Conservation (phyloP, 1,284 basidiomycete species). For the Sporisorium exsertum region DNA sequence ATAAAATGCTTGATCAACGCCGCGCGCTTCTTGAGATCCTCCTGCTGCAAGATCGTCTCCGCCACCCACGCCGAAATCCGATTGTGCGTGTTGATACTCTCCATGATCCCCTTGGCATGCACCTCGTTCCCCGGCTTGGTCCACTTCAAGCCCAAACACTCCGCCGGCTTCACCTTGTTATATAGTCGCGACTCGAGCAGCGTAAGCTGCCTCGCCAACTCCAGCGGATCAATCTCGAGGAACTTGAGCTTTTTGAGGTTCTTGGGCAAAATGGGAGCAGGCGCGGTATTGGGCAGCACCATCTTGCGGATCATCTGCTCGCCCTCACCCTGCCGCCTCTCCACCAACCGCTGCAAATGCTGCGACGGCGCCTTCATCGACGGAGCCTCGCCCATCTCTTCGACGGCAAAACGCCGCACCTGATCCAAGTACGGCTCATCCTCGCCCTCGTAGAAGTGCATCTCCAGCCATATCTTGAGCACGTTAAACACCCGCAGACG, state of each 20-base stretch:
- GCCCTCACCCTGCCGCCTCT: slow-evolving; percentile 63
- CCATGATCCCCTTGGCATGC: slow-evolving; percentile 81
- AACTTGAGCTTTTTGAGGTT: slow-evolving; percentile 81
- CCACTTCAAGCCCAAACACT: slow-evolving; percentile 78
- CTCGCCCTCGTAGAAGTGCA: slow-evolving; percentile 68
- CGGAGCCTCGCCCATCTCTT: slow-evolving; percentile 61
- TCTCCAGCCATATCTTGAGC: slow-evolving; percentile 71
- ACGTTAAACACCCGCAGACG: slow-evolving; percentile 72
- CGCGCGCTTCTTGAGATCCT: slow-evolving; percentile 87
- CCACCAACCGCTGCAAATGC: slow-evolving; percentile 69
- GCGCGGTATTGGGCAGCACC: slow-evolving; percentile 60
- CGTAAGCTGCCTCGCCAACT: slow-evolving; percentile 92
- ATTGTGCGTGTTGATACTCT: slow-evolving; percentile 91
- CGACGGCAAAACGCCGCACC: slow-evolving; percentile 67
- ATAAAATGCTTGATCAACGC: slow-evolving; percentile 90
- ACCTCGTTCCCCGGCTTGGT: slow-evolving; percentile 53
- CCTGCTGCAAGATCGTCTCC: slow-evolving; percentile 84
- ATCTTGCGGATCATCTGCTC: slow-evolving; percentile 63
- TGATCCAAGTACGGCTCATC: slow-evolving; percentile 67
- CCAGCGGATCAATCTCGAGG: slow-evolving; percentile 87
- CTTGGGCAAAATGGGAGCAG: slow-evolving; percentile 81
- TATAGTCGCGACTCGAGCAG: slow-evolving; percentile 91
- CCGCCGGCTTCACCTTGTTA: slow-evolving; percentile 87
- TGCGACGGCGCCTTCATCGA: slow-evolving; percentile 56
- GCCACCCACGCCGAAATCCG: slow-evolving; percentile 91